phyloP scores from a whole-genome alignment of 805 yeast genomes.

The Nakazawaea molendinolei region DNA sequence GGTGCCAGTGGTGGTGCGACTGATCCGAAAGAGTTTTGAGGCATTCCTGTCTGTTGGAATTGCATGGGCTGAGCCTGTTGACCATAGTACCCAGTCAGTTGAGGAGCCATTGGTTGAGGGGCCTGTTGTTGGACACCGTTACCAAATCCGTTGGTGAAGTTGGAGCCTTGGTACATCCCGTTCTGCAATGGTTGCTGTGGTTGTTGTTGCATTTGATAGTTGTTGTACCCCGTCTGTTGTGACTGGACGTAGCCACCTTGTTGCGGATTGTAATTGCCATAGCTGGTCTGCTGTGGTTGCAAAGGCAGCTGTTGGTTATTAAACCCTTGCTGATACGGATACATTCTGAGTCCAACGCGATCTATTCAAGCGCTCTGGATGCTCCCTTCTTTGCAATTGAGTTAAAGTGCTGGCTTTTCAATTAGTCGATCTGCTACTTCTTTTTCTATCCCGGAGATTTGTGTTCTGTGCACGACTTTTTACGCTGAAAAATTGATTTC shows the following conservation, averaged over 20 bases:
- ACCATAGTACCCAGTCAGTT: conserved; percentile 21
- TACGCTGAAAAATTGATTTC: no score
- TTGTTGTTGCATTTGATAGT: conserved; percentile 26
- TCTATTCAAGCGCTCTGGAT: no score
- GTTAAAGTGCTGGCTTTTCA: no score
- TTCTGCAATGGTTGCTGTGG: conserved; percentile 31
- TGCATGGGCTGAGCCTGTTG: conserved; percentile 17
- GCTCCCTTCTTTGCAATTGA: no score
- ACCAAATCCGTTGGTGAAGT: conserved; percentile 9
- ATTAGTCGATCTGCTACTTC: no score
- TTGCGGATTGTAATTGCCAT: conserved; percentile 18
- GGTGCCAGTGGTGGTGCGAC: conserved; percentile 18
- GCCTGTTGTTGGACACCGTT: conserved; percentile 16
- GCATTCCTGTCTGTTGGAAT: conserved; percentile 16
- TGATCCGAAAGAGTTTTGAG: conserved; percentile 10
- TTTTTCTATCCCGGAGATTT: no score
- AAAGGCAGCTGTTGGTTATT: conserved; percentile 12
- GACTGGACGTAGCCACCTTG: conserved; percentile 18
- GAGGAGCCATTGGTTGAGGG: conserved; percentile 18
- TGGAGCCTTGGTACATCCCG: conserved; percentile 22
- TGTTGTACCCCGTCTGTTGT: conserved; percentile 21
- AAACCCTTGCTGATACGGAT: conserved; percentile 9
- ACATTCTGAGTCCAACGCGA: no score
- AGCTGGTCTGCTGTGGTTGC: conserved; percentile 25
- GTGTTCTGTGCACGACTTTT: no score